Percentiles rank a stretch among this genome's conserved stretches.
Conservation (phyloP, 75 land plant species). For the Larix kaempferi region DNA sequence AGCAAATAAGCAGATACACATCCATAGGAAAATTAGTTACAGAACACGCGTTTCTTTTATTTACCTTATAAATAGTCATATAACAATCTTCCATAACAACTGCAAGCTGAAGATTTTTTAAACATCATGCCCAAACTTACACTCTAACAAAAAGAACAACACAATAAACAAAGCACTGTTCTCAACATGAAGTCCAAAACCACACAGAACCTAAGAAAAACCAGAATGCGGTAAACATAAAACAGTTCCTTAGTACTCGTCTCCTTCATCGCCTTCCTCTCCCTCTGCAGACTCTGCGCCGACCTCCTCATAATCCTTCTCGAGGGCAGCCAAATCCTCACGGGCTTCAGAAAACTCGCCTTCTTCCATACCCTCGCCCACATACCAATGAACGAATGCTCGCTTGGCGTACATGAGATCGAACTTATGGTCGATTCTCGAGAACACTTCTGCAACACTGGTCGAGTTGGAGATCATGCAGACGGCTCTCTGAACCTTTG, state of each 20-base stretch:
- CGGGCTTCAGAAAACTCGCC: slow-evolving; percentile 72
- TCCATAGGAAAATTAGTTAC: too few species aligned
- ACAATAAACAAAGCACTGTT: too few species aligned
- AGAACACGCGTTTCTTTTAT: too few species aligned
- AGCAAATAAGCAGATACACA: too few species aligned
- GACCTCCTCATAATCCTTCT: slow-evolving; percentile 9
- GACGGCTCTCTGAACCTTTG: slow-evolving; percentile 61
- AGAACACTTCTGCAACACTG: slow-evolving; percentile 69
- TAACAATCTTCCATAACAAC: too few species aligned
- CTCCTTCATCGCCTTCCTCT: slow-evolving; percentile 10
- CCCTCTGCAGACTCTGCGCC: slow-evolving; percentile 6
- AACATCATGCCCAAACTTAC: too few species aligned
- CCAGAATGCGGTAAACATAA: too few species aligned
- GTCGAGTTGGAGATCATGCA: slow-evolving; percentile 77
- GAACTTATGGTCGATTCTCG: slow-evolving; percentile 61
- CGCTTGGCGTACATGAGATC: slow-evolving; percentile 76
- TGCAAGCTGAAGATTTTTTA: too few species aligned
- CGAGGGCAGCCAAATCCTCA: slow-evolving; percentile 30
- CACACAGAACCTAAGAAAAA: too few species aligned
- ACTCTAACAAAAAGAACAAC: too few species aligned
- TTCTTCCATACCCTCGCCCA: slow-evolving; percentile 70
- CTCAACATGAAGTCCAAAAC: too few species aligned
- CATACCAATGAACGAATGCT: slow-evolving; percentile 79
- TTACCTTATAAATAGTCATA: too few species aligned
- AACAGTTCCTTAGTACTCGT: slow-evolving; percentile 22